Evolutionary conservation across 1,139 yeast species (phyloP).

Genomic region (Diutina pseudorugosa): DNA sequence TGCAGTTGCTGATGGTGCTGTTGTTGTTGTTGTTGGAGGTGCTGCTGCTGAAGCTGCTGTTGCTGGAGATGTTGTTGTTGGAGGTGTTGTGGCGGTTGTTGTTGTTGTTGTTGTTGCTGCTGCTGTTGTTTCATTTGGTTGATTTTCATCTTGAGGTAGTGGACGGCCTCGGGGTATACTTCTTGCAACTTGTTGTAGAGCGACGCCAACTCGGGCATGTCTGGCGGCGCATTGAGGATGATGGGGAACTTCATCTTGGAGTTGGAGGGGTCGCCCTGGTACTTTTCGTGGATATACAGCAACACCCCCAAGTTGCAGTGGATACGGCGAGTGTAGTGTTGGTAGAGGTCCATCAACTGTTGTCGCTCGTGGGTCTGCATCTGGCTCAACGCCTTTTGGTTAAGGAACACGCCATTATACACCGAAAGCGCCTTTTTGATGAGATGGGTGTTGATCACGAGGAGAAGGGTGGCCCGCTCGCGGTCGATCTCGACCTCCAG

Average conservation of each 20-base stretch:
- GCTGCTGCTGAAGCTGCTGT: conserved; percentile 5
- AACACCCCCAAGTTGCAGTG: conserved; percentile 44
- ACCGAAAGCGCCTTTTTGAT: conserved; percentile 35
- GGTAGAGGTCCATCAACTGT: conserved; percentile 32
- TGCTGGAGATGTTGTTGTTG: conserved; percentile 5
- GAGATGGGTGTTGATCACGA: conserved; percentile 40
- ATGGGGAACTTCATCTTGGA: conserved; percentile 34
- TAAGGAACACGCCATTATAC: conserved; percentile 23
- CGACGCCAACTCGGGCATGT: conserved; percentile 39
- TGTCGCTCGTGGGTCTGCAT: conserved; percentile 25
- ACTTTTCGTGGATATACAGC: conserved; percentile 39
- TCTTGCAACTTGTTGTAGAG: conserved; percentile 37
- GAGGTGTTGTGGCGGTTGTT: not conserved
- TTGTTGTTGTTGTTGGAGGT: not conserved
- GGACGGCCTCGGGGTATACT: conserved; percentile 44
- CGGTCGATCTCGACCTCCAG: conserved; percentile 17
- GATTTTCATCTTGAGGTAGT: conserved; percentile 33
- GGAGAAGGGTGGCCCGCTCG: conserved; percentile 37
- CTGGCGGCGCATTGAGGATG: conserved; percentile 41
- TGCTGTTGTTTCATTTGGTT: conserved; percentile 17
- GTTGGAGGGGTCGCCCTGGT: conserved; percentile 21
- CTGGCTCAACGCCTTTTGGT: conserved; percentile 24
- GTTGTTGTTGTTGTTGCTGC: conserved; percentile 3
- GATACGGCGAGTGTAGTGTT: conserved; percentile 37
- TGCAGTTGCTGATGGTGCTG: conserved; percentile 4